Evolutionary conservation across 805 yeast species (phyloP).

Genomic region (Wickerhamomyces canadensis): DNA sequence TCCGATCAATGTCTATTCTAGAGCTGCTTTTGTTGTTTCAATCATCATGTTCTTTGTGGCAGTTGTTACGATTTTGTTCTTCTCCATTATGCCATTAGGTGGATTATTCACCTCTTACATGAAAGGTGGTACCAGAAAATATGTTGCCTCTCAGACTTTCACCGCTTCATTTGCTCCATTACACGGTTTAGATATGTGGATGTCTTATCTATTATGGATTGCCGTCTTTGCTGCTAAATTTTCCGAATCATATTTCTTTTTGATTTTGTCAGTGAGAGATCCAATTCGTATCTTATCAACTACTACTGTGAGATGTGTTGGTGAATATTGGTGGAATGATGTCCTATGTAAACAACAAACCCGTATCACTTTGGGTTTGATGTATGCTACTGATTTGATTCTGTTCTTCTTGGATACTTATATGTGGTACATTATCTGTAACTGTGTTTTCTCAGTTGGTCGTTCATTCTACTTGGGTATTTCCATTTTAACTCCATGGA

Average conservation of each 20-base stretch:
- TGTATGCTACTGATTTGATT: slow-evolving; percentile 88
- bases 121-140: slow-evolving; percentile 80
- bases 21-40: slow-evolving; percentile 70
- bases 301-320: slow-evolving; percentile 87
- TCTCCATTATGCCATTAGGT: slow-evolving; percentile 93
- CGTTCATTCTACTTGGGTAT: slow-evolving; percentile 98
- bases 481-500: slow-evolving; percentile 98
- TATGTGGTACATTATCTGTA: slow-evolving; percentile 96
- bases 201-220: slow-evolving; percentile 90
- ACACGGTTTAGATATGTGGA: slow-evolving; percentile 88
- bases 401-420: slow-evolving; percentile 98
- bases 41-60: slow-evolving; percentile 89
- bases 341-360: slow-evolving; percentile 80
- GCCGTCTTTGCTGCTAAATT: slow-evolving; percentile 86
- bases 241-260: slow-evolving; percentile 86
- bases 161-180: slow-evolving; percentile 86
- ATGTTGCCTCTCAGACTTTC: slow-evolving; percentile 90
- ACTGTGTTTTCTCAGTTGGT: slow-evolving; percentile 93
- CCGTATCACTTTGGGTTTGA: slow-evolving; percentile 82
- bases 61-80: slow-evolving; percentile 75
- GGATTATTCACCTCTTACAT: slow-evolving; percentile 91
- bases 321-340: slow-evolving; percentile 86
- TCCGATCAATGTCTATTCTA: slow-evolving; percentile 58
- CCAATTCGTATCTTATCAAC: slow-evolving; percentile 87
- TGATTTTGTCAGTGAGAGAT: slow-evolving; percentile 85